Conservation (phyloP, 108 stramenopile genomes). For the Cyclotella kingstonii region DNA sequence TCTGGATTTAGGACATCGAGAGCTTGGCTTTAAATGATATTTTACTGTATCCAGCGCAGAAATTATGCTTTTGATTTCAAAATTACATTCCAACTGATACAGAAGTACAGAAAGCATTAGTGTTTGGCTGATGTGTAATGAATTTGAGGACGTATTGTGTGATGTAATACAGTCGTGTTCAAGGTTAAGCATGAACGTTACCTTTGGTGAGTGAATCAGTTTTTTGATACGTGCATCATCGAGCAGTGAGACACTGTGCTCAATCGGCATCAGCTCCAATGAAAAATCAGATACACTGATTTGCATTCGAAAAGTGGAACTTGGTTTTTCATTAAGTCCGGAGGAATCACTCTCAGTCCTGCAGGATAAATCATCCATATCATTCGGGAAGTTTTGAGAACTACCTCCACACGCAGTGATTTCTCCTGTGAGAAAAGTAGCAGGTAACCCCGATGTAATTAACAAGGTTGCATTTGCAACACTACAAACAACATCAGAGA, state of each 20-base stretch:
- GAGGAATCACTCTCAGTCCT: constrained; percentile 13
- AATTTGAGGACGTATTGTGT: constrained; percentile 1
- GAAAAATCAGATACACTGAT: constrained; percentile 49
- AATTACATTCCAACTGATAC: constrained; percentile 46
- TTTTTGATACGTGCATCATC: constrained; percentile 28
- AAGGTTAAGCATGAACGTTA: constrained; percentile 60
- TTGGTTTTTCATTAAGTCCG: constrained; percentile 18
- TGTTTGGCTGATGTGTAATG: constrained; percentile 25
- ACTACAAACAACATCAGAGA: constrained; percentile 45
- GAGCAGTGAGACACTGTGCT: constrained; percentile 36
- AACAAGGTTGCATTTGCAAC: constrained; percentile 54
- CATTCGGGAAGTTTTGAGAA: constrained; percentile 60
- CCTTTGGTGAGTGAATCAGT: constrained; percentile 49
- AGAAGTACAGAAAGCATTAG: constrained; percentile 53
- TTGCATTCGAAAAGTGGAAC: constrained; percentile 61
- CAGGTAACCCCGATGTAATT: constrained; percentile 61
- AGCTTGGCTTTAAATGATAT: constrained; percentile 30
- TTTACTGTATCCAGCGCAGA: constrained; percentile 54
- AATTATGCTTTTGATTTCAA: constrained; percentile 51
- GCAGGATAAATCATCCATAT: constrained; percentile 62
- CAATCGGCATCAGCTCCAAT: constrained; percentile 46
- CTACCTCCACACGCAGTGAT: constrained; percentile 47
- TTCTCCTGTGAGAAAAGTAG: constrained; percentile 58
- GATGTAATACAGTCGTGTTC: constrained; percentile 47
- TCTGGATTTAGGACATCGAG: not conserved